These are phyloP conservation scores for Eucalyptus regnans DNA, from an alignment of 345 rosid species.

Conservation along the genomic window DNA sequence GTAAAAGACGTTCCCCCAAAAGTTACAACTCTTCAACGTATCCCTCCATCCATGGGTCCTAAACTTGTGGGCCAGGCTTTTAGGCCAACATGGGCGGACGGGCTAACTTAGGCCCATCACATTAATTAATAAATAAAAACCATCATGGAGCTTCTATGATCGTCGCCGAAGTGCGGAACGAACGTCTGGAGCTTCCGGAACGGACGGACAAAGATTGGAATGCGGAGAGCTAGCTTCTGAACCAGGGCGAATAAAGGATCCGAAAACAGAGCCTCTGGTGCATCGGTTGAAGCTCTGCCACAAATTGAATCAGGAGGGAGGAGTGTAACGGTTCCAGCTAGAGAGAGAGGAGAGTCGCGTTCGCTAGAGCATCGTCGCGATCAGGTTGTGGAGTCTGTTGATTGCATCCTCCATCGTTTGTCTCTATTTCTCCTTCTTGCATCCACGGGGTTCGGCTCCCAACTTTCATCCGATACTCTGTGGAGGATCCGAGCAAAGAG, in stretches of 20 bases:
- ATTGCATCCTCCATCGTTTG: not conserved
- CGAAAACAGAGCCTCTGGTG: not conserved
- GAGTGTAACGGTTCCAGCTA: not conserved
- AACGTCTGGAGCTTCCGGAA: not conserved
- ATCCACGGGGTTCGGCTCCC: too few relatives aligned
- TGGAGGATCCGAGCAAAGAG: too few relatives aligned
- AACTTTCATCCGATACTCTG: too few relatives aligned
- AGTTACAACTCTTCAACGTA: too few relatives aligned
- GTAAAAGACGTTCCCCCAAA: too few relatives aligned
- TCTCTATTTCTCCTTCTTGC: too few relatives aligned
- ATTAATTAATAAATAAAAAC: too few relatives aligned
- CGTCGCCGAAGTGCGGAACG: not conserved
- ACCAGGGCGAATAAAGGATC: not conserved
- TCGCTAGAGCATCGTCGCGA: not conserved
- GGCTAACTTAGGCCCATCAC: too few relatives aligned
- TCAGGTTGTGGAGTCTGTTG: not conserved
- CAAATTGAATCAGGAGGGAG: not conserved
- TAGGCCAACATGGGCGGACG: too few relatives aligned
- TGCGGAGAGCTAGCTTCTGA: not conserved
- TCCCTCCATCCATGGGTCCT: too few relatives aligned
- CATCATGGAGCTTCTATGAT: too few relatives aligned
- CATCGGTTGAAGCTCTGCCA: not conserved
- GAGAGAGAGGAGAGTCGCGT: constrained; percentile 10
- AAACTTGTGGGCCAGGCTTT: too few relatives aligned
- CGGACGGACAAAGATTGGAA: not conserved